Conservation (phyloP, 331 rosid species). For the Cydonia oblonga region DNA sequence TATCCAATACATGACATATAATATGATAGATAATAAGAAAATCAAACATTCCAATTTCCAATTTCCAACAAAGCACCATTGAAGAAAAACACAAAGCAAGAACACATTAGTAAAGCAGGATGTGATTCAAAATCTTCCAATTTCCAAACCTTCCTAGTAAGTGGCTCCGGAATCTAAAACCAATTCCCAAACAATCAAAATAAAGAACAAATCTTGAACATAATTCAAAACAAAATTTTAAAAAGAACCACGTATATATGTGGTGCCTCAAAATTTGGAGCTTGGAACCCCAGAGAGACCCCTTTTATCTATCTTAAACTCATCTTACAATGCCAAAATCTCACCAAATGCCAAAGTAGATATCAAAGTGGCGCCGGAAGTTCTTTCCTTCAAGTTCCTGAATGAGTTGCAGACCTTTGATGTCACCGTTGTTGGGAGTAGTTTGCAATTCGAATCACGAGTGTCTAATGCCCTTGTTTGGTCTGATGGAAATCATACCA, state of each 20-base stretch:
- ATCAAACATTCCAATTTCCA: background rate
- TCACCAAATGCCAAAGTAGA: background rate
- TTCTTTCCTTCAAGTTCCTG: background rate
- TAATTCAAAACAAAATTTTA: background rate
- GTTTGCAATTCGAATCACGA: background rate
- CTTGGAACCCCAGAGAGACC: slow-evolving; percentile 58
- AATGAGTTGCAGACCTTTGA: background rate
- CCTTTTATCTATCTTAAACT: slow-evolving; percentile 27
- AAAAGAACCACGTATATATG: background rate
- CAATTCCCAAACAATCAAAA: slow-evolving; percentile 3
- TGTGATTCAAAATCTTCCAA: slow-evolving; percentile 73
- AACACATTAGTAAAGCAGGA: slow-evolving; percentile 71
- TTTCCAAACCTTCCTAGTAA: slow-evolving; percentile 68
- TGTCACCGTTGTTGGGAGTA: background rate
- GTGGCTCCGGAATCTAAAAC: slow-evolving; percentile 74
- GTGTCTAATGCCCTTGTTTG: background rate
- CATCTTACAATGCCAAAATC: background rate
- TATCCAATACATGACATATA: background rate
- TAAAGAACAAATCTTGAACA: background rate
- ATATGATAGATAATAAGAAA: background rate
- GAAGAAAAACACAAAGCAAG: background rate
- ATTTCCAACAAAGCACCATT: background rate
- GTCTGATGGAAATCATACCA: background rate
- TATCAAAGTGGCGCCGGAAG: background rate
- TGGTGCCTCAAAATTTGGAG: slow-evolving; percentile 71